These are phyloP conservation scores for Peronospora tabacina DNA, from an alignment of 352 stramenopile species.

Conservation along the genomic window DNA sequence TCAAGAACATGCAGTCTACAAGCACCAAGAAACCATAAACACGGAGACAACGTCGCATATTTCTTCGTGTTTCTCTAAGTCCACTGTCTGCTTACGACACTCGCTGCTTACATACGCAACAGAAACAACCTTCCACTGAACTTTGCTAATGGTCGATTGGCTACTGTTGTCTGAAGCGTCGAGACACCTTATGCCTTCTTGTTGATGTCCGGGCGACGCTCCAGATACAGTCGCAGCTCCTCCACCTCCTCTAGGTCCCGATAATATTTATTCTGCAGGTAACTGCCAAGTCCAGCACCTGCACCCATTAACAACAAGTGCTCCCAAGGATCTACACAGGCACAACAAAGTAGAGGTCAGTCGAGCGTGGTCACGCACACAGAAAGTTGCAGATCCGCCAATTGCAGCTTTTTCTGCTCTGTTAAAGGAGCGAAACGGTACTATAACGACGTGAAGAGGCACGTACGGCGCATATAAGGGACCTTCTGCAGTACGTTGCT, in stretches of 20 bases:
- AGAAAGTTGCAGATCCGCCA: neutral
- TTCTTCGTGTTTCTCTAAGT: constrained; percentile 28
- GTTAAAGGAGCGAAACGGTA: neutral
- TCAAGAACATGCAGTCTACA: constrained; percentile 1
- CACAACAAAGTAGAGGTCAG: constrained; percentile 2
- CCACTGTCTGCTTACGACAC: too few relatives aligned
- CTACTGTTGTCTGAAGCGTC: neutral
- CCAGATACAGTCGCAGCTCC: constrained; percentile 64
- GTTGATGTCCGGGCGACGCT: constrained; percentile 46
- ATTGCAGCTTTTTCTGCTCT: neutral
- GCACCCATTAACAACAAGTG: constrained; percentile 64
- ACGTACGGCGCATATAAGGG: constrained; percentile 78
- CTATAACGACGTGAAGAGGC: neutral
- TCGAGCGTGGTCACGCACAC: neutral
- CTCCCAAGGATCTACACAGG: constrained; percentile 64
- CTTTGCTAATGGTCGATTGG: constrained; percentile 10
- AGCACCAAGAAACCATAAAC: constrained; percentile 13
- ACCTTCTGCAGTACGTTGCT: constrained; percentile 81
- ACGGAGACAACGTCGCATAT: constrained; percentile 21
- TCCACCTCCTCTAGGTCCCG: constrained; percentile 66
- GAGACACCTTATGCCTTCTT: constrained; percentile 36
- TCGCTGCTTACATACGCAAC: constrained; percentile 7
- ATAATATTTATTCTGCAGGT: constrained; percentile 70
- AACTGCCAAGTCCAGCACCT: constrained; percentile 52
- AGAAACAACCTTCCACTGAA: constrained; percentile 8